Evolutionary conservation across 2,329 filamentous ascomycete species (phyloP), one percentile per base, ranked within the genome.

Genomic region (Penicillium sp.): DNA sequence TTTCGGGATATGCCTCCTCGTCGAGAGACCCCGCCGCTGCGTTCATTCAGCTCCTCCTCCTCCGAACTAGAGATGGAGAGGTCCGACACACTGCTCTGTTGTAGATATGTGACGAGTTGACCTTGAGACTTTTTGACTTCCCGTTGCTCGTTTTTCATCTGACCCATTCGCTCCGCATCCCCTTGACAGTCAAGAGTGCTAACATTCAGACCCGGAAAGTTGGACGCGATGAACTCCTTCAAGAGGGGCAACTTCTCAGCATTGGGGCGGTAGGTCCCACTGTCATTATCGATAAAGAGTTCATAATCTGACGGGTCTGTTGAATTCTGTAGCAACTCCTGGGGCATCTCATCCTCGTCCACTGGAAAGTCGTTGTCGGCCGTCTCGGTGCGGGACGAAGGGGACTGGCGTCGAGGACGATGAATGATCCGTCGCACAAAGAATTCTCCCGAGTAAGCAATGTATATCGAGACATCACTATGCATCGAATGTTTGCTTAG

Each of bases 401-500:
- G 65, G 48, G 54, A 66, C 6, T 69, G 67, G 6, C 65, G 66
- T 22, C 70, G 73, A 50, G 74, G 69, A 5, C 72, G 73, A 63
- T 84, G 79, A 59, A 68, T 82, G 25, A 90, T 79, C 2, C 89
- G 83, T 14, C 91, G 85, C 59, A 97, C 82, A 71, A 97, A 94
- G 73, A 97, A 97, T 69, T 97, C 93, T 41, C 93, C 93, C 0
- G 89, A 91, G 70, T 87, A 97, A 22, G 92, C 93, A 60, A 97
- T 90, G 71, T 96, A 96, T 2, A 90, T 89, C 33, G 87, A 89
- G 1, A 96, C 92, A 72, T 97, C 88, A 61, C 90, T 93, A 76
- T 97, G 93, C 91, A 97, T 96, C 40, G 91, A 96, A 73, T 97
- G 93, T 72, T 97, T 97, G 73, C 88, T 92, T 66, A 97, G 76